Evolutionary conservation across 129 eudicot genomes (phyloP).

Genomic region (Flaveria ramosissima): DNA sequence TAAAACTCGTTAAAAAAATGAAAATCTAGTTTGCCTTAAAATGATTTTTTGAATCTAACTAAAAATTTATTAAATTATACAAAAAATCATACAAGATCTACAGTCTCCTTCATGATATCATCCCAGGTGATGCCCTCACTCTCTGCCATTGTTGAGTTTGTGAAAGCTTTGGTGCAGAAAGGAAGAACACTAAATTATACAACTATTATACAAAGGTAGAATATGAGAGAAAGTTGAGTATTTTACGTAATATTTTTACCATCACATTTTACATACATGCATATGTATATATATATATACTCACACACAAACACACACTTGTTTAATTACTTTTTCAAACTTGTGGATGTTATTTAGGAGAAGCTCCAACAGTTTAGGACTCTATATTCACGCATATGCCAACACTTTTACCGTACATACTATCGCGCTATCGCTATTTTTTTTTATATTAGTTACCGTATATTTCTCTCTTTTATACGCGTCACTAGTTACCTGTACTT

Average conservation of each 20-base stretch:
- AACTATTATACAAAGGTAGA: conserved; percentile 25
- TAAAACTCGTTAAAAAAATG: too few relatives aligned
- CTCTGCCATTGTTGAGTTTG: conserved; percentile 34
- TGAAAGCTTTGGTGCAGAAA: conserved; percentile 23
- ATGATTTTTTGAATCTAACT: too few relatives aligned
- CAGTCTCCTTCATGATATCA: conserved; percentile 60
- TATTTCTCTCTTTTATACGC: conserved; percentile 9
- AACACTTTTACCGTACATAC: conserved; percentile 20
- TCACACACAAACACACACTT: background rate
- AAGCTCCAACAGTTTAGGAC: conserved; percentile 37
- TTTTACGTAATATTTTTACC: conserved; percentile 11
- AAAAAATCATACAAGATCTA: conserved; percentile 56
- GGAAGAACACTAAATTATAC: background rate
- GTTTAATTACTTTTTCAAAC: conserved; percentile 26
- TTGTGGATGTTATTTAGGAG: conserved; percentile 30
- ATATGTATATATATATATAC: conserved; percentile 8
- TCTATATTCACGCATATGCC: conserved; percentile 28
- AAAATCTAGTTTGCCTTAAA: too few relatives aligned
- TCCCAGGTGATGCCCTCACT: conserved; percentile 45
- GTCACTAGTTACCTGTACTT: background rate
- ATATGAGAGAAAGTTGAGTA: conserved; percentile 23
- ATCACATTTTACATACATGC: conserved; percentile 25
- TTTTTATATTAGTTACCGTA: background rate
- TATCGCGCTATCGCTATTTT: conserved; percentile 6
- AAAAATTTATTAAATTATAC: too few relatives aligned